These are phyloP conservation scores for Piper betle DNA, from an alignment of 164 flowering plant species.

Conservation along the genomic window DNA sequence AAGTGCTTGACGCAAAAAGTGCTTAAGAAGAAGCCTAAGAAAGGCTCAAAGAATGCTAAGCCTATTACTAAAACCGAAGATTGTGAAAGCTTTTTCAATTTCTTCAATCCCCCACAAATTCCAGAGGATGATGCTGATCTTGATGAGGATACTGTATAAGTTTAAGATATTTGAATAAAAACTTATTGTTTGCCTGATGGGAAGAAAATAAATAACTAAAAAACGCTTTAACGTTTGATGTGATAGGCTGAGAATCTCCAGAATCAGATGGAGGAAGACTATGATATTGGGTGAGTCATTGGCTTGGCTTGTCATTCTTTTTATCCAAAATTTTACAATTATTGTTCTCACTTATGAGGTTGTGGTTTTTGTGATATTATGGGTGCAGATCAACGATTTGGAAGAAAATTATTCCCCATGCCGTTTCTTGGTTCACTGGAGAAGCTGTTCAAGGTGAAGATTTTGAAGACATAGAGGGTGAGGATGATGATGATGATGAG, in stretches of 20 bases:
- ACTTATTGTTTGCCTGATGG: not conserved
- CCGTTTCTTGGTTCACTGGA: slow-evolving; percentile 81
- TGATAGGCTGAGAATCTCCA: slow-evolving; percentile 32
- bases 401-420: slow-evolving; percentile 78
- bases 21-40: slow-evolving; percentile 75
- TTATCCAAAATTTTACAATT: not conserved
- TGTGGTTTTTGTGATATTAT: not conserved
- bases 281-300: slow-evolving; percentile 28
- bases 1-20: slow-evolving; percentile 83
- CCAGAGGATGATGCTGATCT: slow-evolving; percentile 83
- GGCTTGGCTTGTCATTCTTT: not conserved
- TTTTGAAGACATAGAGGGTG: slow-evolving; percentile 35
- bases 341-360: not conserved
- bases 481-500: slow-evolving; percentile 39
- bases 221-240: not conserved
- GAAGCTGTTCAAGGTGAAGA: slow-evolving; percentile 60
- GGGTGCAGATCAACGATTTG: slow-evolving; percentile 54
- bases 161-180: not conserved
- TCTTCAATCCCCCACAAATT: slow-evolving; percentile 80
- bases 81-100: slow-evolving; percentile 90
- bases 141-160: slow-evolving; percentile 78
- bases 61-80: slow-evolving; percentile 79
- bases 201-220: not conserved
- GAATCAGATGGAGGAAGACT: slow-evolving; percentile 35
- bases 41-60: slow-evolving; percentile 77